Evolutionary conservation across 2,329 filamentous ascomycete genomes (phyloP), one percentile per base, ranked within the genome.

Genomic region (Hansfordia pulvinata): DNA sequence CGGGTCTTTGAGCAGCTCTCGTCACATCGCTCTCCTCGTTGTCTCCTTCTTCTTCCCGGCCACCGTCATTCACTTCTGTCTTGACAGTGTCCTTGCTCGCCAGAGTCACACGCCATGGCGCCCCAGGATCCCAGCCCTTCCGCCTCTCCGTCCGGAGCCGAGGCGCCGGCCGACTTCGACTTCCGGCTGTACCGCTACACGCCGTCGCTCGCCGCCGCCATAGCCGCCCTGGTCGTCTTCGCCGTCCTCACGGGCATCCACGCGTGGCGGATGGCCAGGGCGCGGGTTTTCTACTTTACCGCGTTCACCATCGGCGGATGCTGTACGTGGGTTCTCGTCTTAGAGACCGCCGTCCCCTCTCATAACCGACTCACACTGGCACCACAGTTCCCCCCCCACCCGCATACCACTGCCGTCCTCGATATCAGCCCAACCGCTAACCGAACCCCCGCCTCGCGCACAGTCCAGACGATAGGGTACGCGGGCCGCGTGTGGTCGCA

Each of bases 391-490:
- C n/a, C n/a, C n/a, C n/a, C n/a, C n/a, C n/a, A n/a, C n/a, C n/a
- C n/a, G n/a, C n/a, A n/a, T n/a, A n/a, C n/a, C n/a, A n/a, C n/a
- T n/a, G n/a, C n/a, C n/a, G n/a, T n/a, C n/a, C n/a, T n/a, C n/a
- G n/a, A n/a, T n/a, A n/a, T n/a, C n/a, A n/a, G n/a, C n/a, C n/a
- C n/a, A n/a, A n/a, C n/a, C n/a, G n/a, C n/a, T n/a, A n/a, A n/a
- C n/a, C n/a, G n/a, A n/a, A 24, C 8, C n/a, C n/a, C n/a, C n/a
- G n/a, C n/a, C n/a, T n/a, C n/a, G n/a, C n/a, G n/a, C n/a, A 17
- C 15, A 40, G 38, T 41, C 20, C 32, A 40, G 22, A 20, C 27
- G 2, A 26, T 40, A 17, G 41, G 41, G 5, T 44, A 46, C 20
- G 31, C 34, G 16, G 41, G 41, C 5, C 31, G 41, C 4, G 35